These are phyloP conservation scores for Syzygium aqueum DNA, from an alignment of 345 rosid genomes.

Conservation along the genomic window DNA sequence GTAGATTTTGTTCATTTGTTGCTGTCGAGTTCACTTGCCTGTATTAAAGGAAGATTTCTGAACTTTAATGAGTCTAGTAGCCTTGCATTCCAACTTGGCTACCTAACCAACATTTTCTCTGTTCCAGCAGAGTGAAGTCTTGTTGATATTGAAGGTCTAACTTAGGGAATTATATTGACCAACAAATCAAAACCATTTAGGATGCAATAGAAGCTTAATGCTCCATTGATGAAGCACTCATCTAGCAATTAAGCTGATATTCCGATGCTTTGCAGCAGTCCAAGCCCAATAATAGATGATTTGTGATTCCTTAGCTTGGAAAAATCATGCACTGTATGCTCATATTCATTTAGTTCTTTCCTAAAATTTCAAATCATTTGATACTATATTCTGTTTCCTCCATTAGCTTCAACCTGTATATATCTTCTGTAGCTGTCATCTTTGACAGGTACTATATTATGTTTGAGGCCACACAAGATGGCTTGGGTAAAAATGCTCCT, in stretches of 20 bases:
- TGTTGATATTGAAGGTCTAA: background rate
- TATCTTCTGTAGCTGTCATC: background rate
- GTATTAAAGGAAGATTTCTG: background rate
- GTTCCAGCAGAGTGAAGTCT: background rate
- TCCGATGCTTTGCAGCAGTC: background rate
- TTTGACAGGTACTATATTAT: constrained; percentile 80
- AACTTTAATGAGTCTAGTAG: background rate
- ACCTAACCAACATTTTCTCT: background rate
- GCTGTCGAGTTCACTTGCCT: background rate
- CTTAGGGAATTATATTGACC: background rate
- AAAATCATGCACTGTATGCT: background rate
- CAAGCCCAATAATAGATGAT: background rate
- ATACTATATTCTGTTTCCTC: background rate
- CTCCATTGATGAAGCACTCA: background rate
- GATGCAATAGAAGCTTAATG: background rate
- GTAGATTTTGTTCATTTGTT: background rate
- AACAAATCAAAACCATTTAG: background rate
- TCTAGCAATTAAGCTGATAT: background rate
- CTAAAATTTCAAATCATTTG: background rate
- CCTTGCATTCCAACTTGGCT: background rate
- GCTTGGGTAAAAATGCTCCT: constrained; percentile 88
- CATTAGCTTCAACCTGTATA: background rate
- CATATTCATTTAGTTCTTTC: background rate
- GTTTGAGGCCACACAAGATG: constrained; percentile 99
- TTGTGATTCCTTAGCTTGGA: background rate